Percentiles rank a stretch among this genome's conserved stretches.
Conservation (phyloP, 768 basidiomycete genomes). For the Leccinum fibrillosum region DNA sequence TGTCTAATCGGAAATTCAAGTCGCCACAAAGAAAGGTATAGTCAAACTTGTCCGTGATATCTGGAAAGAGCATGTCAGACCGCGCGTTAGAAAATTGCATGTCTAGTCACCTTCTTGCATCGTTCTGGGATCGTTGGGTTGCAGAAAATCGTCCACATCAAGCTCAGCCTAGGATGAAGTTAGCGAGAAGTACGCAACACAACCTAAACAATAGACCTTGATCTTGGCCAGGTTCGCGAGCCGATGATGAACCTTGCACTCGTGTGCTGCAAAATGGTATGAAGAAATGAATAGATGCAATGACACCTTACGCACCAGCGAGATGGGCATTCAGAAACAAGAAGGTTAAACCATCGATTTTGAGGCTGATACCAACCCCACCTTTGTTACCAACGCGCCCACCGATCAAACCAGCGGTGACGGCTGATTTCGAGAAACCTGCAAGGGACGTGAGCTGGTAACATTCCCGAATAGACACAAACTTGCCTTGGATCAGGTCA, state of each 20-base stretch:
- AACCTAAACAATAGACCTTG: constrained; percentile 46
- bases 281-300: background rate
- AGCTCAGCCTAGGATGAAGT: constrained; percentile 57
- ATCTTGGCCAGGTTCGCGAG: constrained; percentile 87
- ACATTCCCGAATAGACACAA: background rate
- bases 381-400: constrained; percentile 93
- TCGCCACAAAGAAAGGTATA: constrained; percentile 88
- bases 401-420: constrained; percentile 86
- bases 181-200: background rate
- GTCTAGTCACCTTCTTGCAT: constrained; percentile 60
- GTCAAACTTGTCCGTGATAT: constrained; percentile 87
- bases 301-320: constrained; percentile 50
- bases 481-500: constrained; percentile 57
- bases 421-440: constrained; percentile 78
- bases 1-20: constrained; percentile 86
- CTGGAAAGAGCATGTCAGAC: constrained; percentile 27
- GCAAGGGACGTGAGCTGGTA: background rate
- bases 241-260: constrained; percentile 72
- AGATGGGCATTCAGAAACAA: constrained; percentile 91
- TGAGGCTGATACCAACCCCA: constrained; percentile 85
- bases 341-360: constrained; percentile 77
- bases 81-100: background rate
- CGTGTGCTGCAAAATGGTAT: constrained; percentile 53
- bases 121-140: constrained; percentile 57
- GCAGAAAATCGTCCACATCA: constrained; percentile 73